Conservation (phyloP, 2,329 filamentous ascomycete genomes). For the Ophiostoma angusticollis region DNA sequence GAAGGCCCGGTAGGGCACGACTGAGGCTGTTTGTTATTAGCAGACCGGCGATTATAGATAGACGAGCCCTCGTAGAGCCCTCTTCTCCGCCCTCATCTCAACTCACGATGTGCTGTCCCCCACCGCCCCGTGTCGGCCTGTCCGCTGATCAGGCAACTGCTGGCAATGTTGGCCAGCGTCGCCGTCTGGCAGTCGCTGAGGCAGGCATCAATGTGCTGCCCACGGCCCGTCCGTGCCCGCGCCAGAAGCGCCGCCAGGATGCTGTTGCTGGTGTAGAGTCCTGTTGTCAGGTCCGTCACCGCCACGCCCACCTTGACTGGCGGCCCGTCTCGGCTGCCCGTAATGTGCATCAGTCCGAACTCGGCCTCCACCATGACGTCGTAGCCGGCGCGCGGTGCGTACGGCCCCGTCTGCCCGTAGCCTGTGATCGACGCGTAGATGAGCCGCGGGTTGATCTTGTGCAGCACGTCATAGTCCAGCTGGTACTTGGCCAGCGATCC, state of each 20-base stretch:
- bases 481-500: conserved; percentile 79
- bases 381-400: conserved; percentile 77
- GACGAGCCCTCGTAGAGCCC: too few species aligned
- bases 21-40: conserved; percentile 51
- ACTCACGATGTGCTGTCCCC: conserved; percentile 86
- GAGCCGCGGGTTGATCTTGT: conserved; percentile 67
- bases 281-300: conserved; percentile 90
- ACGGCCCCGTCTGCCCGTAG: conserved; percentile 91
- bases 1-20: conserved; percentile 88
- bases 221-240: conserved; percentile 59
- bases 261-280: conserved; percentile 86
- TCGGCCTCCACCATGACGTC: conserved; percentile 99
- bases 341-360: conserved; percentile 98
- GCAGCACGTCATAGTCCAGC: conserved; percentile 75
- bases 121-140: conserved; percentile 79
- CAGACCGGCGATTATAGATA: background rate
- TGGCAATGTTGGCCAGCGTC: conserved; percentile 89
- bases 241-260: conserved; percentile 88
- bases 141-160: conserved; percentile 78
- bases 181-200: conserved; percentile 92
- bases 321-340: conserved; percentile 71
- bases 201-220: conserved; percentile 85
- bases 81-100: too few species aligned
- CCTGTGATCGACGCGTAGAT: conserved; percentile 96
- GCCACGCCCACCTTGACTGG: conserved; percentile 97